phyloP scores from a whole-genome alignment of 2,329 filamentous ascomycete genomes.

The Diaporthe sp. region DNA sequence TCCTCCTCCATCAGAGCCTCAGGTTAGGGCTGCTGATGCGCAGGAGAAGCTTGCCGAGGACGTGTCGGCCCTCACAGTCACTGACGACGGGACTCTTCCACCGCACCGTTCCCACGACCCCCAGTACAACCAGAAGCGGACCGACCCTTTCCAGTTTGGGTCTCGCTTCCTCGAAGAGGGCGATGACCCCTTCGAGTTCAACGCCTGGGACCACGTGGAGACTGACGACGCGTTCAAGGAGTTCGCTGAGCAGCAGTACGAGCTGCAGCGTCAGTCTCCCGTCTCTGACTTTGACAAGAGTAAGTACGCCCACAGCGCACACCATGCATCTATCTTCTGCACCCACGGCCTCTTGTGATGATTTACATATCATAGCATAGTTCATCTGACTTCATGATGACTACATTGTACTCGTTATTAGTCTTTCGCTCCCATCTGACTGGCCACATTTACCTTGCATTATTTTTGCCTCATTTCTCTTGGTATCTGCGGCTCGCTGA shows the following conservation, averaged over 20 bases:
- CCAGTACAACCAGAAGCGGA: slow-evolving; percentile 83
- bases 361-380: slow-evolving; percentile 76
- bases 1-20: slow-evolving; percentile 40
- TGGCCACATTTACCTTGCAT: slow-evolving; percentile 46
- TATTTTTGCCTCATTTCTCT: slow-evolving; percentile 34
- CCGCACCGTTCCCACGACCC: slow-evolving; percentile 80
- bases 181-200: slow-evolving; percentile 96
- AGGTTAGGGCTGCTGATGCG: slow-evolving; percentile 42
- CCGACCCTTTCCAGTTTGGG: slow-evolving; percentile 95
- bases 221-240: slow-evolving; percentile 90
- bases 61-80: slow-evolving; percentile 36
- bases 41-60: slow-evolving; percentile 40
- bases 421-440: slow-evolving; percentile 85
- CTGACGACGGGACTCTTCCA: slow-evolving; percentile 52
- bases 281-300: slow-evolving; percentile 95
- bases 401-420: slow-evolving; percentile 67
- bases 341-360: slow-evolving; percentile 53
- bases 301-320: slow-evolving; percentile 56
- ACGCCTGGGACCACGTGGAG: slow-evolving; percentile 98
- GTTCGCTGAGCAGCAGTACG: slow-evolving; percentile 87
- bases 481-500: slow-evolving; percentile 54
- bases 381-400: slow-evolving; percentile 80
- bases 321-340: not conserved
- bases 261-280: slow-evolving; percentile 85
- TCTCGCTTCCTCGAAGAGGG: slow-evolving; percentile 86